phyloP scores from a whole-genome alignment of 2,329 filamentous ascomycete genomes.

The Volutella citrinella region DNA sequence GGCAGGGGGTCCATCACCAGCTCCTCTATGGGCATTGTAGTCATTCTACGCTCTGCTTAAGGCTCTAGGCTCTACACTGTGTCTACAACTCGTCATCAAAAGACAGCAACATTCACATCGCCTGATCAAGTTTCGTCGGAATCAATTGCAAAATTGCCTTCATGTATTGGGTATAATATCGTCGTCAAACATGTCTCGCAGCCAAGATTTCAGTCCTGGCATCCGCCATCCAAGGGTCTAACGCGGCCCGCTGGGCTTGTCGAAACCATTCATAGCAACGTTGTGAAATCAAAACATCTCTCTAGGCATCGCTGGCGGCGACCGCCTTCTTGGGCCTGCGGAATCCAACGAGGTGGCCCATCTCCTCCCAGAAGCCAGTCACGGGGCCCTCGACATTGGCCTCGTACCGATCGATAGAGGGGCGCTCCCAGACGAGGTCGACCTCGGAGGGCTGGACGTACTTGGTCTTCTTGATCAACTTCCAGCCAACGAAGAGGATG shows the following conservation, averaged over 20 bases:
- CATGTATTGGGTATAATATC: neutral
- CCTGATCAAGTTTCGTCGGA: too few species aligned
- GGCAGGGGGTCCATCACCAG: too few species aligned
- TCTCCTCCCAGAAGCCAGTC: conserved; percentile 54
- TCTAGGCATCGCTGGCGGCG: conserved; percentile 2
- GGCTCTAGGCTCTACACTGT: too few species aligned
- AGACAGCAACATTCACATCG: too few species aligned
- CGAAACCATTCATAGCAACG: conserved; percentile 1
- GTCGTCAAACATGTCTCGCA: too few species aligned
- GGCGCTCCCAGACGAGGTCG: conserved; percentile 60
- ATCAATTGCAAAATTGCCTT: neutral
- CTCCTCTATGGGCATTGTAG: too few species aligned
- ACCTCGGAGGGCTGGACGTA: conserved; percentile 51
- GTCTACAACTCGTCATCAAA: too few species aligned
- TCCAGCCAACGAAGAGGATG: conserved; percentile 58
- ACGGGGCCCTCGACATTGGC: conserved; percentile 45
- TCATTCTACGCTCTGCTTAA: neutral
- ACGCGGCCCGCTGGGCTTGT: too few species aligned
- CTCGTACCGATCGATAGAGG: conserved; percentile 57
- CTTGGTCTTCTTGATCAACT: conserved; percentile 58
- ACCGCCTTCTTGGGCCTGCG: conserved; percentile 11
- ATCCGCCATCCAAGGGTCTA: too few species aligned
- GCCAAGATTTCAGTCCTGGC: neutral
- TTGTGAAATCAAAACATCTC: conserved; percentile 3
- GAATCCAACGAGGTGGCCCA: conserved; percentile 29